Evolutionary conservation across 306 rosid species (phyloP).

Genomic region (Cucumis melo): DNA sequence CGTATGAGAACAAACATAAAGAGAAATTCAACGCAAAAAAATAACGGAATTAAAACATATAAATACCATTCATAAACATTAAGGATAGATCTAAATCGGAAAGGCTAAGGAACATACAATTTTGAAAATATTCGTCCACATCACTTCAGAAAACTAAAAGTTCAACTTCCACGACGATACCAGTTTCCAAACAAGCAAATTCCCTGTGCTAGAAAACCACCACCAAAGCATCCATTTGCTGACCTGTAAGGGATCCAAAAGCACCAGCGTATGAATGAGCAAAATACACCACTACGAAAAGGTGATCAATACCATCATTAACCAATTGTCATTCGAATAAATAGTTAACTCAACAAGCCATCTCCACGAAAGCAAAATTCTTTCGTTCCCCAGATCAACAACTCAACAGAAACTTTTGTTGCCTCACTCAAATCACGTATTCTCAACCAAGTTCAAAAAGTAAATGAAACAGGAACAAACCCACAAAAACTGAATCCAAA

Average conservation of each 20-base stretch:
- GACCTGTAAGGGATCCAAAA: neutral
- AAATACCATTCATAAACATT: neutral
- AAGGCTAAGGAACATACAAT: constrained; percentile 18
- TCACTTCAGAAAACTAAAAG: constrained; percentile 7
- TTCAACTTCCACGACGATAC: neutral
- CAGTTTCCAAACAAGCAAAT: constrained; percentile 4
- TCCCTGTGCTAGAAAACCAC: constrained; percentile 2
- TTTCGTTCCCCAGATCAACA: neutral
- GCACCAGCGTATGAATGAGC: neutral
- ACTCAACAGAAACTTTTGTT: neutral
- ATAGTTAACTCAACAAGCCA: neutral
- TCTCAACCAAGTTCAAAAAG: neutral
- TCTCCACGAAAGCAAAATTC: neutral
- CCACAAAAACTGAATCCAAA: neutral
- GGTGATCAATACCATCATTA: neutral
- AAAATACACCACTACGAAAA: neutral
- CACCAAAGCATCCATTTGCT: neutral
- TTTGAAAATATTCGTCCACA: constrained; percentile 52
- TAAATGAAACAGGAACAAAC: neutral
- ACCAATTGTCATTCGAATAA: neutral
- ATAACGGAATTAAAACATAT: neutral
- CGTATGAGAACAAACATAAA: neutral
- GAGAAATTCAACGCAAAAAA: neutral
- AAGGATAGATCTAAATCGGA: neutral
- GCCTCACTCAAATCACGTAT: neutral